Evolutionary conservation across 768 basidiomycete genomes (phyloP).

Genomic region (Hericium coralloides): DNA sequence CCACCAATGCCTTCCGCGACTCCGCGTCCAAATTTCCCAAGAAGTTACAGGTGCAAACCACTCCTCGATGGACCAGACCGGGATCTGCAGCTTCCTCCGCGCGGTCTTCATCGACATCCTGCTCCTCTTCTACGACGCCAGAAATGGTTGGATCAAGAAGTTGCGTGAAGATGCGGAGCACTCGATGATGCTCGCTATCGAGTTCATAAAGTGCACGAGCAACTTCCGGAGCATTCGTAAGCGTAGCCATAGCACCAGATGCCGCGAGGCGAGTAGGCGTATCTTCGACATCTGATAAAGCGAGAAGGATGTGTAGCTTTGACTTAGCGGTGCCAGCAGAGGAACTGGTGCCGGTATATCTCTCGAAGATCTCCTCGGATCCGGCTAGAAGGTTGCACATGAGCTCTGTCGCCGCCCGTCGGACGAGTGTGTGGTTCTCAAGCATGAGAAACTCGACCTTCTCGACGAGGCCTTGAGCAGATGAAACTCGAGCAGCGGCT

Average conservation of each 20-base stretch:
- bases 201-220: slow-evolving; percentile 57
- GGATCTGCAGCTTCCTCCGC: slow-evolving; percentile 29
- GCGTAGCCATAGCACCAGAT: slow-evolving; percentile 77
- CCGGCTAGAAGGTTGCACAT: slow-evolving; percentile 85
- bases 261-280: slow-evolving; percentile 81
- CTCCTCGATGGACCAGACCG: slow-evolving; percentile 70
- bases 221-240: slow-evolving; percentile 53
- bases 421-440: slow-evolving; percentile 75
- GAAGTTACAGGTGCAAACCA: slow-evolving; percentile 67
- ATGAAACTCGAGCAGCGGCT: slow-evolving; percentile 58
- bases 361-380: slow-evolving; percentile 66
- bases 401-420: slow-evolving; percentile 84
- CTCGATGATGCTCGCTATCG: slow-evolving; percentile 53
- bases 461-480: slow-evolving; percentile 48
- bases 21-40: slow-evolving; percentile 34
- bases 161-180: slow-evolving; percentile 56
- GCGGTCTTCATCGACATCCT: slow-evolving; percentile 21
- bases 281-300: slow-evolving; percentile 84
- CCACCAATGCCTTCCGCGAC: slow-evolving; percentile 33
- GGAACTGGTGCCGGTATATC: slow-evolving; percentile 46
- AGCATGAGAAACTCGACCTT: slow-evolving; percentile 67
- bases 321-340: slow-evolving; percentile 35
- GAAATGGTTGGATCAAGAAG: slow-evolving; percentile 52
- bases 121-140: slow-evolving; percentile 25
- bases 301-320: slow-evolving; percentile 74